phyloP scores from a whole-genome alignment of 495 filamentous ascomycete species.

The Usnea hakonensis region DNA sequence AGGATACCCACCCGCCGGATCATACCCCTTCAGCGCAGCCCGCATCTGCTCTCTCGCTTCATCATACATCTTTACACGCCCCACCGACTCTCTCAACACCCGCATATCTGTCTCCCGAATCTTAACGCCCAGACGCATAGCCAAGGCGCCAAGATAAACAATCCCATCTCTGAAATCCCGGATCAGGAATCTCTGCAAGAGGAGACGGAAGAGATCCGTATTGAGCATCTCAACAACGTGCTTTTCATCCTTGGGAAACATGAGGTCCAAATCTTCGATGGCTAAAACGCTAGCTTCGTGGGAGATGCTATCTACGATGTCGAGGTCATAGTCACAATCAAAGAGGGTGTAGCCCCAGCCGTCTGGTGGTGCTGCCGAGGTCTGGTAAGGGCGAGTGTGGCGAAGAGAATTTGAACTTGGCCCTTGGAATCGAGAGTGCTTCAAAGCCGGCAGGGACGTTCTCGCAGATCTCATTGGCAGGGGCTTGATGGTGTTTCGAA shows the following conservation, averaged over 20 bases:
- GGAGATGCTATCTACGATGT: not conserved
- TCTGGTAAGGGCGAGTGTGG: too few species aligned
- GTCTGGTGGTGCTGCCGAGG: too few species aligned
- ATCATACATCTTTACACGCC: not conserved
- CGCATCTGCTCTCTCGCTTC: not conserved
- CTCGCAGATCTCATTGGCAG: too few species aligned
- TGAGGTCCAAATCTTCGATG: not conserved
- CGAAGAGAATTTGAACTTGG: too few species aligned
- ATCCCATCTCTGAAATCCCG: not conserved
- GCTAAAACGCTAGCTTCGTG: not conserved
- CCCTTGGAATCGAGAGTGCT: too few species aligned
- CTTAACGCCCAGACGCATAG: slow-evolving; percentile 2
- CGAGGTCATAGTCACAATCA: not conserved
- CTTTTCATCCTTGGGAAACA: not conserved
- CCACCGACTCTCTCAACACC: not conserved
- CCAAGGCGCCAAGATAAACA: slow-evolving; percentile 1
- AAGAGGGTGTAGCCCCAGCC: not conserved
- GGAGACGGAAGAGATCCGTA: not conserved
- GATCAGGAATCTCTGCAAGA: not conserved
- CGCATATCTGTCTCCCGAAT: not conserved
- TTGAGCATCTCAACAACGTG: not conserved
- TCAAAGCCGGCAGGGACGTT: too few species aligned
- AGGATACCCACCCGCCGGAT: not conserved
- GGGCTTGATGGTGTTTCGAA: too few species aligned
- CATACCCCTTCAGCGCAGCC: not conserved